phyloP scores from a whole-genome alignment of 2,329 filamentous ascomycete species.

The Alternaria dauci region DNA sequence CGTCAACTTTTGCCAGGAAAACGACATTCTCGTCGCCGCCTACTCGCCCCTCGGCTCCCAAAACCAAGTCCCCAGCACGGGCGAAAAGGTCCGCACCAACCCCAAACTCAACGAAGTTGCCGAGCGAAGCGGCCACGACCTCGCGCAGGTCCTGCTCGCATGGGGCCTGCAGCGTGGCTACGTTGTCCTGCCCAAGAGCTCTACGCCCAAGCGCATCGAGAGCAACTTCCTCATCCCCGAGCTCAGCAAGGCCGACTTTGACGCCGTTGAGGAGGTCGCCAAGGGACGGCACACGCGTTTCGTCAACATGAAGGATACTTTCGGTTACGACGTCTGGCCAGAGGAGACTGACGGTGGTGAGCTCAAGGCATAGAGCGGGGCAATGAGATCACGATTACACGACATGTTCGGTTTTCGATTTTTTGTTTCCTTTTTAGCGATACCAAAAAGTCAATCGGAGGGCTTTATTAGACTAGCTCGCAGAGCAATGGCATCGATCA shows the following conservation, averaged over 20 bases:
- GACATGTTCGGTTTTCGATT: slow-evolving; percentile 10
- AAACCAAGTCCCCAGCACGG: slow-evolving; percentile 73
- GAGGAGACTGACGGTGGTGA: slow-evolving; percentile 47
- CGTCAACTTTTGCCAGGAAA: slow-evolving; percentile 65
- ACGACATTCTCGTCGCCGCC: slow-evolving; percentile 68
- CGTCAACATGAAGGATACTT: slow-evolving; percentile 84
- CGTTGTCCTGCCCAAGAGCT: slow-evolving; percentile 54
- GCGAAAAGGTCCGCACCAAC: slow-evolving; percentile 75
- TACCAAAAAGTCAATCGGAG: slow-evolving; percentile 32
- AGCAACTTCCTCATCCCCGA: slow-evolving; percentile 72
- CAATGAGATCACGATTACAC: slow-evolving; percentile 5
- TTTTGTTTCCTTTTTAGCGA: slow-evolving; percentile 28
- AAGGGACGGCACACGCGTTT: slow-evolving; percentile 73
- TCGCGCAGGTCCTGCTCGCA: slow-evolving; percentile 82
- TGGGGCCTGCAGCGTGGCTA: slow-evolving; percentile 82
- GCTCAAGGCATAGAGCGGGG: slow-evolving; percentile 31
- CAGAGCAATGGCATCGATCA: slow-evolving; percentile 10
- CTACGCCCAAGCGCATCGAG: slow-evolving; percentile 51
- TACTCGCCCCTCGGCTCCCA: slow-evolving; percentile 75
- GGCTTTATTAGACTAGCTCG: slow-evolving; percentile 26
- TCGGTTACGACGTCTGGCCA: slow-evolving; percentile 73
- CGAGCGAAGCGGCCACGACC: slow-evolving; percentile 75
- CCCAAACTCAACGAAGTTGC: slow-evolving; percentile 71
- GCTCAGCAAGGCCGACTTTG: slow-evolving; percentile 63
- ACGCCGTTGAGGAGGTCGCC: slow-evolving; percentile 69